Percentiles rank a stretch among this genome's conserved stretches.
Conservation (phyloP, 179 eudicot genomes). For the Heliamphora pulchella region DNA sequence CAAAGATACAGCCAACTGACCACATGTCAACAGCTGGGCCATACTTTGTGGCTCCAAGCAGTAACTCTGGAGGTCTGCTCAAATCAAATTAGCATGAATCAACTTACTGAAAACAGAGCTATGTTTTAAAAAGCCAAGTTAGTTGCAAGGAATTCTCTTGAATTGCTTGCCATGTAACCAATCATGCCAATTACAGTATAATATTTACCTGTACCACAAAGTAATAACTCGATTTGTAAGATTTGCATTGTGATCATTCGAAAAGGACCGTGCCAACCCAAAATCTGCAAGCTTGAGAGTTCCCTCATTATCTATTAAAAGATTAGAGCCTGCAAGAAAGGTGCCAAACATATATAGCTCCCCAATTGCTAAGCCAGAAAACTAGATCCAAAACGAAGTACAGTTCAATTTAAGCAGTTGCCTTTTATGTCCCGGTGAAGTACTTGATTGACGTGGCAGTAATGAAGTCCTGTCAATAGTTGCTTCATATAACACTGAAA, state of each 20-base stretch:
- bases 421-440: constrained; percentile 99
- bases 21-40: constrained; percentile 93
- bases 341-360: background rate
- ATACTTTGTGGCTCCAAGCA: constrained; percentile 82
- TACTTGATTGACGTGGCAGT: constrained; percentile 95
- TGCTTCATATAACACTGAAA: constrained; percentile 92
- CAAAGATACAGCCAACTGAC: constrained; percentile 93
- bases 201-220: constrained; percentile 79
- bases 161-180: background rate
- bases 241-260: constrained; percentile 79
- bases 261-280: constrained; percentile 91
- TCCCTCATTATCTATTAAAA: constrained; percentile 92
- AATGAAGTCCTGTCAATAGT: constrained; percentile 90
- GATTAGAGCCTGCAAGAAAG: constrained; percentile 66
- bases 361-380: background rate
- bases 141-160: background rate
- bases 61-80: constrained; percentile 81
- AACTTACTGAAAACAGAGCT: constrained; percentile 15
- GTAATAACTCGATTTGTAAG: constrained; percentile 96
- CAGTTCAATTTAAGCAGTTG: constrained; percentile 11
- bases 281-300: constrained; percentile 95
- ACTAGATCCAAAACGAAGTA: background rate
- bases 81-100: constrained; percentile 22
- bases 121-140: constrained; percentile 6
- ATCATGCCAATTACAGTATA: constrained; percentile 10